Percentiles rank a stretch among this genome's conserved stretches.
Conservation (phyloP, 2,329 filamentous ascomycete species). For the Leptographium flavum region DNA sequence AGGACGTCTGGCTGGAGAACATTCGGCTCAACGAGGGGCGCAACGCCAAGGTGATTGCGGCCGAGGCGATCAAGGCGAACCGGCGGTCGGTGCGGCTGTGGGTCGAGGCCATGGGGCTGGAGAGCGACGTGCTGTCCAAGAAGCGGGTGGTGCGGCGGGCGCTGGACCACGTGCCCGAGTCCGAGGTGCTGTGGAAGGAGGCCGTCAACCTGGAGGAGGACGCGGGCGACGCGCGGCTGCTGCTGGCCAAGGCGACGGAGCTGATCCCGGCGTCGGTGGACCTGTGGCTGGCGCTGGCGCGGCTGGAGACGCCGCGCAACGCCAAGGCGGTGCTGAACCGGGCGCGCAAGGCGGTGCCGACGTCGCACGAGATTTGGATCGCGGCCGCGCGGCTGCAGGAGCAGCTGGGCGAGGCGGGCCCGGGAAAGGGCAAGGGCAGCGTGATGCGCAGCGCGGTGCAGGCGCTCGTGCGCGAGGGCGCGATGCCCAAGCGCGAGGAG, state of each 20-base stretch:
- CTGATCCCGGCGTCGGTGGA: slow-evolving; percentile 90
- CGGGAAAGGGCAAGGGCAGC: slow-evolving; percentile 53
- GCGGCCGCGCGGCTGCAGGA: slow-evolving; percentile 85
- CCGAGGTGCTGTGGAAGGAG: slow-evolving; percentile 95
- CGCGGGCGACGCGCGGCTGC: slow-evolving; percentile 68
- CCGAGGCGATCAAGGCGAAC: slow-evolving; percentile 84
- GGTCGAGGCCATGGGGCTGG: slow-evolving; percentile 90
- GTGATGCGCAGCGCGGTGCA: slow-evolving; percentile 93
- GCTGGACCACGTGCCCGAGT: slow-evolving; percentile 83
- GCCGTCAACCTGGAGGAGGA: slow-evolving; percentile 92
- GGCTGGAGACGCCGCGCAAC: slow-evolving; percentile 77
- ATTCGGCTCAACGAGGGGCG: slow-evolving; percentile 84
- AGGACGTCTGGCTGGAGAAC: slow-evolving; percentile 92
- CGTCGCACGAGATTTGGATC: slow-evolving; percentile 93
- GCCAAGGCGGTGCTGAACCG: slow-evolving; percentile 92
- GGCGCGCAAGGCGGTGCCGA: slow-evolving; percentile 84
- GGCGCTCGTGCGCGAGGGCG: slow-evolving; percentile 74
- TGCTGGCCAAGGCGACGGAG: slow-evolving; percentile 89
- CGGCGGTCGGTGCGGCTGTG: slow-evolving; percentile 77
- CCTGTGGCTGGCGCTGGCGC: slow-evolving; percentile 84
- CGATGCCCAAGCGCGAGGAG: slow-evolving; percentile 94
- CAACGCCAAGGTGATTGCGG: slow-evolving; percentile 91
- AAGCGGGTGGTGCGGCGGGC: slow-evolving; percentile 89
- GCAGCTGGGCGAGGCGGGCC: slow-evolving; percentile 50
- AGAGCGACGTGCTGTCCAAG: slow-evolving; percentile 68